A percentile compares a stretch with the other conserved stretches of the same genome.
These are phyloP conservation scores for Ocimum tenuiflorum DNA, from an alignment of 257 asterid species.

Conservation along the genomic window DNA sequence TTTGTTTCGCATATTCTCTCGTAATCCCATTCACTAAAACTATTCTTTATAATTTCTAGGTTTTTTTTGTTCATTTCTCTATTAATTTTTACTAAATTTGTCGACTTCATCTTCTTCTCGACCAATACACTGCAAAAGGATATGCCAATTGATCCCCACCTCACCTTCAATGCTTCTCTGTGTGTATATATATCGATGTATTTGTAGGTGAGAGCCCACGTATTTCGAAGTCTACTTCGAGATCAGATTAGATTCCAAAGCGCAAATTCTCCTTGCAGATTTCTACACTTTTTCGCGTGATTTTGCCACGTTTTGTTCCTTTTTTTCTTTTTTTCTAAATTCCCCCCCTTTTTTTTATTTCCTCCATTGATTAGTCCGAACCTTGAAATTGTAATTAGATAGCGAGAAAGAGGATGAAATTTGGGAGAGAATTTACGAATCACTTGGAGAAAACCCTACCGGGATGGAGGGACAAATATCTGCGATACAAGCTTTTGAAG, in stretches of 20 bases:
- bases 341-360: too few relatives aligned
- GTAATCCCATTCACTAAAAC: conserved; percentile 3
- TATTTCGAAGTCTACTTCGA: neutral
- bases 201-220: too few relatives aligned
- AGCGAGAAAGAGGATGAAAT: conserved; percentile 41
- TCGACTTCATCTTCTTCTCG: neutral
- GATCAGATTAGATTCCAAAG: conserved; percentile 20
- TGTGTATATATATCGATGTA: neutral
- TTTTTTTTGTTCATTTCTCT: conserved; percentile 5
- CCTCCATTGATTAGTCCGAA: neutral
- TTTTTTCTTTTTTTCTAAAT: too few relatives aligned
- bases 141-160: conserved; percentile 6
- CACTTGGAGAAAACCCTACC: conserved; percentile 84
- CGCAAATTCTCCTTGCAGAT: neutral
- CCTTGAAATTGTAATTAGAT: neutral
- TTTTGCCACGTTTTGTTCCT: too few relatives aligned
- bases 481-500: conserved; percentile 81
- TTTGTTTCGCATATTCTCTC: neutral
- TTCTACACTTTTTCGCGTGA: neutral
- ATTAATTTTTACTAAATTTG: neutral
- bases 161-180: neutral
- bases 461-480: conserved; percentile 79
- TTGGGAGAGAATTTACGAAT: conserved; percentile 66
- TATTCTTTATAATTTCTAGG: conserved; percentile 19
- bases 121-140: conserved; percentile 7